These are phyloP conservation scores for Hydrangea macrophylla DNA, from an alignment of 148 eudicot species.

Conservation along the genomic window DNA sequence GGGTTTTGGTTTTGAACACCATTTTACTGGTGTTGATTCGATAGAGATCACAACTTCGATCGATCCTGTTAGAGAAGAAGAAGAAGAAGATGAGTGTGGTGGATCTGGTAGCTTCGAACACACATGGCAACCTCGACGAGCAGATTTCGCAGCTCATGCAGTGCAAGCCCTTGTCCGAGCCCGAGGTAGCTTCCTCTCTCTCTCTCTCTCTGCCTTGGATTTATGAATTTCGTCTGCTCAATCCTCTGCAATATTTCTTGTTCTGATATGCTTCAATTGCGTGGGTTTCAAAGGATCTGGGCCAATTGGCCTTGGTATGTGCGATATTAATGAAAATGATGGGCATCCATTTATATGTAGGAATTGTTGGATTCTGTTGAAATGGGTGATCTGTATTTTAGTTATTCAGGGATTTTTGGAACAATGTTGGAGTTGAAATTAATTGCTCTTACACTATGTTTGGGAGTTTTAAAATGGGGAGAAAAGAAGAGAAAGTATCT, in stretches of 20 bases:
- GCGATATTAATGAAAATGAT: too few species aligned
- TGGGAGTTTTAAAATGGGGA: too few species aligned
- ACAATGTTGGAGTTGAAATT: neutral
- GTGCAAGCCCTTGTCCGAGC: conserved; percentile 77
- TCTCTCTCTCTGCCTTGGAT: neutral
- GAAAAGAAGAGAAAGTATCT: too few species aligned
- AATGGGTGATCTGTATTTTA: neutral
- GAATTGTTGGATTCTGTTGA: neutral
- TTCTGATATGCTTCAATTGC: neutral
- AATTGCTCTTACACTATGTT: neutral
- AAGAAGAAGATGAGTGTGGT: conserved; percentile 46
- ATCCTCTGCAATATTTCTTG: neutral
- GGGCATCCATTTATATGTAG: neutral
- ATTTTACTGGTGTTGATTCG: neutral
- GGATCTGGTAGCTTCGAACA: conserved; percentile 49
- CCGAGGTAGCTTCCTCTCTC: conserved; percentile 39
- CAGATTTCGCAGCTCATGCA: conserved; percentile 73
- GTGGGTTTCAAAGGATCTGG: conserved; percentile 5
- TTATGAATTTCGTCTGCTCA: neutral
- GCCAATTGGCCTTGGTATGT: neutral
- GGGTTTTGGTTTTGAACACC: too few species aligned
- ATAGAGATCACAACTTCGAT: neutral
- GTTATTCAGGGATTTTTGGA: neutral
- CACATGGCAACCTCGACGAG: conserved; percentile 62
- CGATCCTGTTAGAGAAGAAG: neutral